phyloP scores from a whole-genome alignment of 768 basidiomycete genomes.

The Pluteus cervinus region DNA sequence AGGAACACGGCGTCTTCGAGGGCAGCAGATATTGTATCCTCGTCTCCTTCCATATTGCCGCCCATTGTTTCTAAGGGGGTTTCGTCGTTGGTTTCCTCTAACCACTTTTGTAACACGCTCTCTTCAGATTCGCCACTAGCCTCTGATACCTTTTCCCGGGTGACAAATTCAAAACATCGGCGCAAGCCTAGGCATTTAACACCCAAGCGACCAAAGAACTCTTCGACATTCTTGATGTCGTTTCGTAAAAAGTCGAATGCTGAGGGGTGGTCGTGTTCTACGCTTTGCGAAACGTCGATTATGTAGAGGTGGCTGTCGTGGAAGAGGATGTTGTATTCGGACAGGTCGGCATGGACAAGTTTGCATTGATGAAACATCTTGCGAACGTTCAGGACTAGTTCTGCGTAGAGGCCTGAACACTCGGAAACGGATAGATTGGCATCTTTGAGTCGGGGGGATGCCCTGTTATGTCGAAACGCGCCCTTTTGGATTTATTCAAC shows the following conservation, averaged over 20 bases:
- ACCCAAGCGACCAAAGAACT: conserved; percentile 79
- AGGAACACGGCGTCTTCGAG: conserved; percentile 90
- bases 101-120: conserved; percentile 37
- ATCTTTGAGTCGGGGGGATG: conserved; percentile 91
- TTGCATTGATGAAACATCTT: conserved; percentile 86
- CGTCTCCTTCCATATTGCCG: conserved; percentile 8
- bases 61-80: neutral
- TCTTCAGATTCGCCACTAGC: conserved; percentile 21
- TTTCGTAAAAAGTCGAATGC: conserved; percentile 94
- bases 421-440: conserved; percentile 47
- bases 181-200: conserved; percentile 74
- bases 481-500: neutral
- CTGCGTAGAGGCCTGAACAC: conserved; percentile 61
- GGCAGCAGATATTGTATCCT: conserved; percentile 22
- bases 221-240: conserved; percentile 90
- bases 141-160: conserved; percentile 34
- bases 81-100: conserved; percentile 28
- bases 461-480: no score
- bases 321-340: conserved; percentile 96
- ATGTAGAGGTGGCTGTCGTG: conserved; percentile 79
- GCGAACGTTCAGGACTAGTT: conserved; percentile 75
- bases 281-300: conserved; percentile 98
- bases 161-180: conserved; percentile 86
- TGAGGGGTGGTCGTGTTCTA: conserved; percentile 95
- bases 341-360: conserved; percentile 95